These are phyloP conservation scores for Acanthamoeba triangularis DNA, from an alignment of 208 protist species.

Conservation along the genomic window DNA sequence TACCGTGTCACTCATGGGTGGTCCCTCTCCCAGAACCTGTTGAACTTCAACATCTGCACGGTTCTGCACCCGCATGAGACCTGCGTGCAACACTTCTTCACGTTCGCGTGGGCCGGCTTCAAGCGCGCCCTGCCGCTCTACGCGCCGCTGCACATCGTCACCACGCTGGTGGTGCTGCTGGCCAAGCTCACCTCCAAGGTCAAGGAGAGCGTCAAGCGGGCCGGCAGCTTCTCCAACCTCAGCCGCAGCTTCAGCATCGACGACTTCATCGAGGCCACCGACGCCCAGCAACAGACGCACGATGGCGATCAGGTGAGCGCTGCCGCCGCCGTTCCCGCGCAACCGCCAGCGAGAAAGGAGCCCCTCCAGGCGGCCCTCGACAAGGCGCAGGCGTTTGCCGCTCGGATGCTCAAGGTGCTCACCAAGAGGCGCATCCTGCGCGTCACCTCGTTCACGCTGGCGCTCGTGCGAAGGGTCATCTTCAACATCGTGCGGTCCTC, in stretches of 20 bases:
- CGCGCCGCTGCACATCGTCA: slow-evolving; percentile 61
- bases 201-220: slow-evolving; percentile 62
- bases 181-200: slow-evolving; percentile 66
- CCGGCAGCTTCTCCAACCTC: slow-evolving; percentile 40
- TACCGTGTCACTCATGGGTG: too few relatives aligned
- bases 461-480: slow-evolving; percentile 1
- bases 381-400: background rate
- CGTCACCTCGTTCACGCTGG: background rate
- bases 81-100: slow-evolving; percentile 27
- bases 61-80: slow-evolving; percentile 45
- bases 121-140: slow-evolving; percentile 57
- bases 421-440: background rate
- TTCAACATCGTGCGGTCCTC: slow-evolving; percentile 71
- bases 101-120: slow-evolving; percentile 24
- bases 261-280: background rate
- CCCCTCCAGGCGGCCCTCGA: background rate
- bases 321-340: background rate
- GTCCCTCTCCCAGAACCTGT: slow-evolving; percentile 27
- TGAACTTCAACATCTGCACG: slow-evolving; percentile 46
- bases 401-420: background rate
- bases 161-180: slow-evolving; percentile 56
- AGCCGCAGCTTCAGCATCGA: slow-evolving; percentile 45
- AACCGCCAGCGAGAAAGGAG: background rate
- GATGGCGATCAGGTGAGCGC: too few relatives aligned
- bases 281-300: background rate